Base-by-base conservation (phyloP, 192 early-diverging fungal species). In the Thoreauomyces humboldtii region DNA sequence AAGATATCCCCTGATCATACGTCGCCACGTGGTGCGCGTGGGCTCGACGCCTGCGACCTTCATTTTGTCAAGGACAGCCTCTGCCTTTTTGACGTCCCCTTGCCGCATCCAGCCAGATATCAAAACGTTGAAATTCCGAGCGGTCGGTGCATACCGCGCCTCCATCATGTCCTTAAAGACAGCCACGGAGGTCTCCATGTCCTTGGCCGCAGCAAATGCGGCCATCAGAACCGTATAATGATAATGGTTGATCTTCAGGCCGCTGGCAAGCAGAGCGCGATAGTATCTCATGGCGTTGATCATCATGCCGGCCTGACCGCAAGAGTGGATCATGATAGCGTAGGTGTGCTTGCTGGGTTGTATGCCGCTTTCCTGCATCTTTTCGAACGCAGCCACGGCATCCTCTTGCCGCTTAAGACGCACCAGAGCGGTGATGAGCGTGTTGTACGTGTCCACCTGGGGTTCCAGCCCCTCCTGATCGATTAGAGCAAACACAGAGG, bases 221-320 rank as follows among this genome's bases (percentile, higher is more conserved):
- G 36, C 37, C 41, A 44, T 38, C 22, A 66, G n/a, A 7, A 66
- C 57, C 51, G 64, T 57, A 27, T 31, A 57, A 45, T 66, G 64
- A 34, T 57, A n/a, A 15, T 43, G 38, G 29, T 66, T 57, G 0
- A 66, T 25, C 34, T 12, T 17, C 12, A 66, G 7, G 19, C 43
- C 54, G 12, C 24, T 29, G 11, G 37, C 15, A n/a, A 21, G 7
- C 31, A 66, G 37, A 7, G n/a, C 51, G 31, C 53, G 64, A 34
- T 66, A 66, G 43, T 57, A 66, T 29, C 42, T n/a, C 64, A 66
- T 57, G 9, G 64, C 51, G 28, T 66, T 55, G 36, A 66, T 57
- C 64, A 66, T 66, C 51, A 66, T 43, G 15, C 64, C 64, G 22
- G 36, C 51, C 14, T 35, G 21, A 0, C 36, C 64, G 33, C 35